phyloP scores from a whole-genome alignment of 2,329 filamentous ascomycete genomes.

The Fusarium scirpi region DNA sequence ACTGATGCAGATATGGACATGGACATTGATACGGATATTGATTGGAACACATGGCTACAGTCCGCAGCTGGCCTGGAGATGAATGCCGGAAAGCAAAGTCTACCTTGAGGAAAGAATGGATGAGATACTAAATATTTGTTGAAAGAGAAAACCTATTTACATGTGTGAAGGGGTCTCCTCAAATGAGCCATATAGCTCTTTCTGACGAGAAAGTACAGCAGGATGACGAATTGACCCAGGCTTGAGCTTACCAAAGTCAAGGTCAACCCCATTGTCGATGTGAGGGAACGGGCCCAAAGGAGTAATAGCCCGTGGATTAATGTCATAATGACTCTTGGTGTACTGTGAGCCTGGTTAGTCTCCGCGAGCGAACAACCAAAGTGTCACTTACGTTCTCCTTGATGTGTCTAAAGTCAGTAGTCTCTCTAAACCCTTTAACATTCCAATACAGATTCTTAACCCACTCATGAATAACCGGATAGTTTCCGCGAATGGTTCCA shows the following conservation, averaged over 20 bases:
- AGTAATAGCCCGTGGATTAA: conserved; percentile 47
- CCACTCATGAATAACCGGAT: conserved; percentile 76
- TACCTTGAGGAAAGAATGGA: neutral
- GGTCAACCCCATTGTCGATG: conserved; percentile 37
- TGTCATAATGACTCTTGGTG: conserved; percentile 45
- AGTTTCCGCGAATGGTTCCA: conserved; percentile 72
- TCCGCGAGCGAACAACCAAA: neutral
- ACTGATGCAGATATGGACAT: conserved; percentile 45
- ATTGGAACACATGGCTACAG: conserved; percentile 55
- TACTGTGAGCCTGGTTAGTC: conserved; percentile 30
- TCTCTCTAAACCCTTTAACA: conserved; percentile 59
- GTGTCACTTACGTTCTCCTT: conserved; percentile 65
- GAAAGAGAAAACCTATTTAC: neutral
- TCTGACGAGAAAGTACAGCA: conserved; percentile 41
- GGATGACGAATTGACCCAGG: conserved; percentile 42
- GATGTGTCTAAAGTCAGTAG: conserved; percentile 74
- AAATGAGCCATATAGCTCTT: conserved; percentile 33
- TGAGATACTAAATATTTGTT: too few species aligned
- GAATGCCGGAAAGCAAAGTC: neutral
- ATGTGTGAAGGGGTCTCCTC: neutral
- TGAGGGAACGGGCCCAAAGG: conserved; percentile 46
- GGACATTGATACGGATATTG: conserved; percentile 48
- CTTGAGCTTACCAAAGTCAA: conserved; percentile 38
- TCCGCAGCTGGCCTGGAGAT: conserved; percentile 51
- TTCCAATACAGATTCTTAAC: conserved; percentile 79